A percentile compares a stretch with the other conserved stretches of the same genome.
Conservation (phyloP, 2,329 filamentous ascomycete species). For the Colletotrichum cordylinicola region DNA sequence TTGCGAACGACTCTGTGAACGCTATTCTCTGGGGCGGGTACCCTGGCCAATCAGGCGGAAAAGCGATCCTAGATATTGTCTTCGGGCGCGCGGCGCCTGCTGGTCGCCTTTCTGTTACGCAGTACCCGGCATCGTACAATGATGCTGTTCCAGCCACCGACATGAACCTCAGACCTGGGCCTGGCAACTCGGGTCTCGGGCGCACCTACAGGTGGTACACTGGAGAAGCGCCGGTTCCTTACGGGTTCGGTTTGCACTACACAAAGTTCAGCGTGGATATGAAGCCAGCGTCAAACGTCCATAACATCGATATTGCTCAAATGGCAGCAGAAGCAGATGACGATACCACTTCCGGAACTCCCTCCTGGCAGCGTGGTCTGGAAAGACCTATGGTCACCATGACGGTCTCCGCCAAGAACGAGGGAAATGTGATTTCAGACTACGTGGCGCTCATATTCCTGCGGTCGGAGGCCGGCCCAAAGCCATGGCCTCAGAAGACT, state of each 20-base stretch:
- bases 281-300: background rate
- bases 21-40: constrained; percentile 64
- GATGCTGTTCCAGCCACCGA: constrained; percentile 57
- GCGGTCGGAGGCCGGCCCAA: constrained; percentile 48
- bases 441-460: constrained; percentile 59
- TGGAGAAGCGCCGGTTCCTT: constrained; percentile 51
- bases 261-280: constrained; percentile 51
- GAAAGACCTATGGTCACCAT: constrained; percentile 31
- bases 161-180: constrained; percentile 53
- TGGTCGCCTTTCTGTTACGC: constrained; percentile 59
- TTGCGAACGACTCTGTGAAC: constrained; percentile 51
- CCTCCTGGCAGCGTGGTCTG: background rate
- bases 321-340: background rate
- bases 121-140: constrained; percentile 60
- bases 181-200: constrained; percentile 45
- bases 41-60: constrained; percentile 64
- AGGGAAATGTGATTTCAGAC: constrained; percentile 51
- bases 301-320: background rate
- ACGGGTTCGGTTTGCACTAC: constrained; percentile 64
- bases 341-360: background rate
- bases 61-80: constrained; percentile 59
- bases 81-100: constrained; percentile 55
- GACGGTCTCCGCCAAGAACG: constrained; percentile 52
- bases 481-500: constrained; percentile 57
- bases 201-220: constrained; percentile 66